phyloP scores from a whole-genome alignment of 164 flowering plant species.

The Chloranthus sessilifolius region DNA sequence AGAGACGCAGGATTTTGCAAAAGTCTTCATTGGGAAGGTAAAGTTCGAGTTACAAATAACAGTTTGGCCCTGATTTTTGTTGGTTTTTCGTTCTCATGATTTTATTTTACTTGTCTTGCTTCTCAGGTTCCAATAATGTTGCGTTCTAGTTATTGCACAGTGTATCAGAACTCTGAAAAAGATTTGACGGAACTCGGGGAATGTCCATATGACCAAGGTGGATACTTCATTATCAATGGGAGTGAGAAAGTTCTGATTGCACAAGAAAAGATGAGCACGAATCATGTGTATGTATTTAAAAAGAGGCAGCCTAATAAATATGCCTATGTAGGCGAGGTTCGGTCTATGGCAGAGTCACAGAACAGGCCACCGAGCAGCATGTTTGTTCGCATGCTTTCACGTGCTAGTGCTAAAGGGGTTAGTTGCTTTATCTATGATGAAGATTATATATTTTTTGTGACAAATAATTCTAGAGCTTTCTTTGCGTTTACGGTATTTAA shows the following conservation, averaged over 20 bases:
- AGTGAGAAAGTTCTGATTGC: slow-evolving; percentile 98
- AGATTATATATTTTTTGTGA: not conserved
- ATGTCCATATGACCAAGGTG: slow-evolving; percentile 99
- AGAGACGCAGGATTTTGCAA: slow-evolving; percentile 88
- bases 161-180: slow-evolving; percentile 87
- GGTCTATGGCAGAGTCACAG: slow-evolving; percentile 96
- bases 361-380: slow-evolving; percentile 95
- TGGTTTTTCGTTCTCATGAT: not conserved
- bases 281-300: slow-evolving; percentile 97
- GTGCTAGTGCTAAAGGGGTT: slow-evolving; percentile 96
- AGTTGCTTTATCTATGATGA: slow-evolving; percentile 7
- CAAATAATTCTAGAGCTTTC: not conserved
- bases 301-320: slow-evolving; percentile 98
- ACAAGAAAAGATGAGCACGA: slow-evolving; percentile 98
- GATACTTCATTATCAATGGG: slow-evolving; percentile 95
- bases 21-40: slow-evolving; percentile 97
- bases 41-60: not conserved
- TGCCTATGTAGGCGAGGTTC: slow-evolving; percentile 90
- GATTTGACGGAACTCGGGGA: slow-evolving; percentile 98
- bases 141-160: slow-evolving; percentile 90
- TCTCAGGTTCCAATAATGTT: slow-evolving; percentile 96
- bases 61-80: not conserved
- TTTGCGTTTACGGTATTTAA: not conserved
- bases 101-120: not conserved
- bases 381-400: slow-evolving; percentile 99